Evolutionary conservation across 192 early-diverging fungal species (phyloP).

Genomic region (Podila clonocystis): DNA sequence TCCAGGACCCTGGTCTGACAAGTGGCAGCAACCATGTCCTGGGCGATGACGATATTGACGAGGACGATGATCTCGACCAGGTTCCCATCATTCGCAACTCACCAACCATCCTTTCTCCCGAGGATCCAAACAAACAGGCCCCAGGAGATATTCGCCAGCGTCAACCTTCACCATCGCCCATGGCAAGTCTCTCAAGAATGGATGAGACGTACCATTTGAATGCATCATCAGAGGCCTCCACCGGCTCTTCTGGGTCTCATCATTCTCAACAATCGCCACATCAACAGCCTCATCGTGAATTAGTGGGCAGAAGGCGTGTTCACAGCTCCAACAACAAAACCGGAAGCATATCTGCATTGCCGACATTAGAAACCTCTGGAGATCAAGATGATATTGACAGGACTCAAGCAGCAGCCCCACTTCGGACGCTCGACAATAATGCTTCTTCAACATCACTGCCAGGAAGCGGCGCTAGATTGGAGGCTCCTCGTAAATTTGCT

Average conservation of each 20-base stretch:
- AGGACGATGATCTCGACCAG: slow-evolving; percentile 37
- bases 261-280: slow-evolving; percentile 1
- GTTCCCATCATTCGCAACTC: slow-evolving; percentile 42
- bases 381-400: slow-evolving; percentile 13
- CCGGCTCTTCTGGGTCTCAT: slow-evolving; percentile 2
- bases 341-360: background rate
- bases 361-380: background rate
- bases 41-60: slow-evolving; percentile 28
- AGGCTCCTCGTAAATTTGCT: slow-evolving; percentile 34
- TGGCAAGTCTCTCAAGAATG: slow-evolving; percentile 26
- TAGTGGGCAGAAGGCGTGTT: slow-evolving; percentile 35
- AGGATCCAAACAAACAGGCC: slow-evolving; percentile 33
- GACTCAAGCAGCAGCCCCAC: slow-evolving; percentile 1
- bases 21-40: slow-evolving; percentile 31
- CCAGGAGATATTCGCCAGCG: slow-evolving; percentile 46
- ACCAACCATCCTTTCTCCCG: slow-evolving; percentile 39
- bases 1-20: slow-evolving; percentile 14
- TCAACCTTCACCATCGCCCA: slow-evolving; percentile 33
- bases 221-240: slow-evolving; percentile 5
- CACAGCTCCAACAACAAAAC: slow-evolving; percentile 20
- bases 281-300: slow-evolving; percentile 12
- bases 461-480: slow-evolving; percentile 2
- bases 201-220: slow-evolving; percentile 33
- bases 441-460: background rate
- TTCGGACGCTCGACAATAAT: slow-evolving; percentile 5